phyloP scores from a whole-genome alignment of 1,139 yeast species.

The Debaryomyces sp. region DNA sequence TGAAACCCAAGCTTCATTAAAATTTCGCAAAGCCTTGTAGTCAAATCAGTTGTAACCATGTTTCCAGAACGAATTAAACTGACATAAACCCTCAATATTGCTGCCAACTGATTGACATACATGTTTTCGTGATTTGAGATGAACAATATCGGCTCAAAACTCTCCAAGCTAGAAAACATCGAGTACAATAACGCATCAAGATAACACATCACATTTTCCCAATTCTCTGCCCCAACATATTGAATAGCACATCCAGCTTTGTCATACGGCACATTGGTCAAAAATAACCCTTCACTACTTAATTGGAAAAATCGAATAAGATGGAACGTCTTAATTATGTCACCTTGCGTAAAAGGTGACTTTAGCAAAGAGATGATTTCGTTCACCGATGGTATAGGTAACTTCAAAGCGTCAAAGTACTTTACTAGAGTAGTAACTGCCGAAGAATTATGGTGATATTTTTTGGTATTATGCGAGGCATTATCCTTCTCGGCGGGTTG shows the following conservation, averaged over 20 bases:
- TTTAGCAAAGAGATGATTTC: conserved; percentile 36
- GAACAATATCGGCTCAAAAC: conserved; percentile 68
- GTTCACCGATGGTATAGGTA: conserved; percentile 29
- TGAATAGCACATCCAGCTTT: conserved; percentile 28
- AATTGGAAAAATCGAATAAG: conserved; percentile 43
- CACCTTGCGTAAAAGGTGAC: conserved; percentile 46
- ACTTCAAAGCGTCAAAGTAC: conserved; percentile 30
- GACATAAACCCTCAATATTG: conserved; percentile 64
- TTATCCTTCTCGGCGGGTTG: conserved; percentile 16
- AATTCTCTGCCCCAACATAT: conserved; percentile 66
- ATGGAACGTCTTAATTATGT: conserved; percentile 32
- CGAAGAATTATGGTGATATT: conserved; percentile 25
- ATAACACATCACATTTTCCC: conserved; percentile 75
- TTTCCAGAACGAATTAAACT: conserved; percentile 69
- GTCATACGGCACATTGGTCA: conserved; percentile 39
- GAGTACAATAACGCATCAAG: conserved; percentile 70
- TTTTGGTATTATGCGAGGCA: conserved; percentile 22
- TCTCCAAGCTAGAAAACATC: conserved; percentile 70
- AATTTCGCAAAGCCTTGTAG: conserved; percentile 52
- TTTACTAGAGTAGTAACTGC: conserved; percentile 27
- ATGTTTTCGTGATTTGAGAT: conserved; percentile 36
- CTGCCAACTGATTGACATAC: conserved; percentile 48
- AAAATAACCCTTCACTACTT: conserved; percentile 39
- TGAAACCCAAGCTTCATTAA: conserved; percentile 53
- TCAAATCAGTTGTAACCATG: conserved; percentile 61